Conservation (phyloP, 768 basidiomycete genomes). For the Auriscalpium microsporum region DNA sequence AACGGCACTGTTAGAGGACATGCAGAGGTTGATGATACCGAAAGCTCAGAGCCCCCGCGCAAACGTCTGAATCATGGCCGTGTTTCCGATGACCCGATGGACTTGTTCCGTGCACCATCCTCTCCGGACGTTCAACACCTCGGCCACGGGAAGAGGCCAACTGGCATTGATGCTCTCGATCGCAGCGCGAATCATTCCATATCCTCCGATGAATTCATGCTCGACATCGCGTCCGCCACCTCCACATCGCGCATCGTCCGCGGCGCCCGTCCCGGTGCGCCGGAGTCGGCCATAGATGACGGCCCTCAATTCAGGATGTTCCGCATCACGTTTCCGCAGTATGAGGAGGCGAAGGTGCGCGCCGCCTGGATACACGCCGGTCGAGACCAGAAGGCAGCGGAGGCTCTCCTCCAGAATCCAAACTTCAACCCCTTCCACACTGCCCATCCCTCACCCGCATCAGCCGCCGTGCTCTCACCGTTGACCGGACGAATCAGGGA, state of each 20-base stretch:
- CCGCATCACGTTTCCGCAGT: constrained; percentile 51
- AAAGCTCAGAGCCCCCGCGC: constrained; percentile 57
- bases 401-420: constrained; percentile 47
- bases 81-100: constrained; percentile 26
- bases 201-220: constrained; percentile 65
- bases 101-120: constrained; percentile 33
- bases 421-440: constrained; percentile 22
- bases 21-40: constrained; percentile 30
- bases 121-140: constrained; percentile 54
- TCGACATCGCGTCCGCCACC: constrained; percentile 35
- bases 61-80: constrained; percentile 58
- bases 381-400: constrained; percentile 56
- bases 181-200: constrained; percentile 31
- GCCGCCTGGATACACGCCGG: constrained; percentile 62
- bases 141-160: constrained; percentile 40
- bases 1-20: constrained; percentile 30
- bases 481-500: constrained; percentile 58
- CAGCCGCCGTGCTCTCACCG: constrained; percentile 25
- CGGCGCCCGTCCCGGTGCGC: constrained; percentile 7
- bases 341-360: constrained; percentile 34
- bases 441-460: background rate
- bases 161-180: constrained; percentile 27
- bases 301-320: constrained; percentile 43
- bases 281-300: constrained; percentile 11
- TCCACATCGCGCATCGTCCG: constrained; percentile 23